Percentiles rank a stretch among this genome's conserved stretches.
These are phyloP conservation scores for Apiospora koreana DNA, from an alignment of 2,329 filamentous ascomycete genomes.

Conservation along the genomic window DNA sequence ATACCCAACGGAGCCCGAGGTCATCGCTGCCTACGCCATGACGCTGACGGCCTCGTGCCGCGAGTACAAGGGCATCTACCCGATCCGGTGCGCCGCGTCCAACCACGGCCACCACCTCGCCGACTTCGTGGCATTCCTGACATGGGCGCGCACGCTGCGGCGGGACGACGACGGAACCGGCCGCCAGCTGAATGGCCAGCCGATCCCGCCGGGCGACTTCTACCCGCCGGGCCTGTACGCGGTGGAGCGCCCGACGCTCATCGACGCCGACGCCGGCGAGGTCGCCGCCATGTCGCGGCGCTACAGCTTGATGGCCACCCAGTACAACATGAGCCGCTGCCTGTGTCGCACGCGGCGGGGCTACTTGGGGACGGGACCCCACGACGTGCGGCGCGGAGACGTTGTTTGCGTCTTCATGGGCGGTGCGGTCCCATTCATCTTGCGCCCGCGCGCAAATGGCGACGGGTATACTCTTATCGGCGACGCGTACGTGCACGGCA, in stretches of 20 bases:
- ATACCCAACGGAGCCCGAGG: neutral
- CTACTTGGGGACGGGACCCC: neutral
- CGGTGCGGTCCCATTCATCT: constrained; percentile 11
- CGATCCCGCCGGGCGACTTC: neutral
- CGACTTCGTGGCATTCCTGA: constrained; percentile 13
- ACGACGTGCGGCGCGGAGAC: neutral
- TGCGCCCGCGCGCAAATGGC: neutral
- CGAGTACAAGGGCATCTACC: neutral
- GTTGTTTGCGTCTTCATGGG: constrained; percentile 10
- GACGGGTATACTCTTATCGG: constrained; percentile 10
- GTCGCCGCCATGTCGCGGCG: neutral
- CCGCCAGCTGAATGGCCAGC: neutral
- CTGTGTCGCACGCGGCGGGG: constrained; percentile 8
- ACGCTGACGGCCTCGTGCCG: constrained; percentile 10
- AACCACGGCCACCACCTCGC: neutral
- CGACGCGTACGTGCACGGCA: constrained; percentile 11
- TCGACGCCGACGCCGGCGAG: neutral
- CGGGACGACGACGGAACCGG: neutral
- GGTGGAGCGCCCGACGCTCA: constrained; percentile 3
- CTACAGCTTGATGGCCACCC: neutral
- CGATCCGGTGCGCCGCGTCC: neutral
- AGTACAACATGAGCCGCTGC: neutral
- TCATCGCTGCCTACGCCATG: constrained; percentile 9
- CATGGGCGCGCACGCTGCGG: neutral
- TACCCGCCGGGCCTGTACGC: constrained; percentile 11